Base-by-base conservation (phyloP, 129 eudicot species). In the Lactuca saligna region DNA sequence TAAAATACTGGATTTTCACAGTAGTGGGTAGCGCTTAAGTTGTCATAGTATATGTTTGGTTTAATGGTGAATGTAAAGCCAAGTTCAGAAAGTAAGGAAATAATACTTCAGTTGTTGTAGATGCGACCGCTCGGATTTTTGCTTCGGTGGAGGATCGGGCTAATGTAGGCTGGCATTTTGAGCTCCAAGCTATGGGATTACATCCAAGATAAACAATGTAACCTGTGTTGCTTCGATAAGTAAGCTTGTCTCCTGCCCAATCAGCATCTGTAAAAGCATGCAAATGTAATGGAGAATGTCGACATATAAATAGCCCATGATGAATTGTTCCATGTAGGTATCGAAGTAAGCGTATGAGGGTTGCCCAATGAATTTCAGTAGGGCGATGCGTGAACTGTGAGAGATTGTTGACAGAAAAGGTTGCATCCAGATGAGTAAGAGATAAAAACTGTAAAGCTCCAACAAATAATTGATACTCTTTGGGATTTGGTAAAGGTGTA, bases 251-350 rank as follows among this genome's bases (percentile, higher is more conserved):
- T 3, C 38, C 38, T 34, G 38, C 38, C 2, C 4, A 34, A 35
- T 35, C 38, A 20, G 20, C 20, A 20, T 20, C 20, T 0, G 20
- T 20, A 20, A 20, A 20, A 20, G 38, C 57, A 53, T 53, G 57
- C 6, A 53, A 29, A 5, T 54, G 59, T 17, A 54, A 16, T 7
- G 59, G 59, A 54, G 59, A 54, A 11, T 16, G 16, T 6, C 6
- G 31, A 16, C 59, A 3, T 54, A 54, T 16, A 3, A 54, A 54
- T 17, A 54, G 4, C 7, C 59, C 59, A 54, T 54, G 59, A 17
- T 54, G 59, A 54, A 54, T 54, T 31, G 20, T 54, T 17, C 59
- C 59, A 54, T 17, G 59, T 7, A 54, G 16, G 33, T 54, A 54
- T 54, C 59, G 0, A 31, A 54, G 17, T 54, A 54, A 7, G 2